Evolutionary conservation across 306 rosid genomes (phyloP).

Genomic region (Carpinus viminea): DNA sequence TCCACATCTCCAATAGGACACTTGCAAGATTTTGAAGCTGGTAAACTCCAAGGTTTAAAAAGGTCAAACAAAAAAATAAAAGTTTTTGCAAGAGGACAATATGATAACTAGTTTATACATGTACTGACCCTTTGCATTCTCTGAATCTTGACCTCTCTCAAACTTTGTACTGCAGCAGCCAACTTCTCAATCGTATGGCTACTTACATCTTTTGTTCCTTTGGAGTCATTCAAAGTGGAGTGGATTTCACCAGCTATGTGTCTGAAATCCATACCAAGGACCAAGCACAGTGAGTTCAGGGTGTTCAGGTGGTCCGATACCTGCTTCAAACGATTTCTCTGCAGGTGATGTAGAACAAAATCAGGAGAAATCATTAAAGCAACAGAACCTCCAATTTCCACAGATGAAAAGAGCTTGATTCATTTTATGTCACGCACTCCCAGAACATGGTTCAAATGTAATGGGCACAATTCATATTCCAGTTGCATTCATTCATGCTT

Average conservation of each 20-base stretch:
- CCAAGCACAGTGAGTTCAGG: constrained; percentile 39
- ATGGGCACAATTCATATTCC: neutral
- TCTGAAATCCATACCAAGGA: constrained; percentile 51
- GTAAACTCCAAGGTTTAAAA: constrained; percentile 23
- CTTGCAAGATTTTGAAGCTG: constrained; percentile 65
- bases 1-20: constrained; percentile 68
- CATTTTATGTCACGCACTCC: neutral
- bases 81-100: constrained; percentile 4
- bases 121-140: constrained; percentile 63
- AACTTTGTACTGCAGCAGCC: constrained; percentile 43
- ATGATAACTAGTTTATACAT: constrained; percentile 6
- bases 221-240: constrained; percentile 41
- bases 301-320: constrained; percentile 40
- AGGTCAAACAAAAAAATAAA: neutral
- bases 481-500: neutral
- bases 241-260: constrained; percentile 33
- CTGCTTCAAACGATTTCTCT: constrained; percentile 56
- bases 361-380: neutral
- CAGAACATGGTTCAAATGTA: neutral
- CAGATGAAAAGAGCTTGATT: neutral
- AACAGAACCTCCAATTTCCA: constrained; percentile 7
- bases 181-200: constrained; percentile 44
- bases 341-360: constrained; percentile 13
- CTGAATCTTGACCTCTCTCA: constrained; percentile 56
- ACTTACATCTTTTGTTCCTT: constrained; percentile 41